These are phyloP conservation scores for Cytospora chrysosperma DNA, from an alignment of 2,329 filamentous ascomycete species.

Conservation along the genomic window DNA sequence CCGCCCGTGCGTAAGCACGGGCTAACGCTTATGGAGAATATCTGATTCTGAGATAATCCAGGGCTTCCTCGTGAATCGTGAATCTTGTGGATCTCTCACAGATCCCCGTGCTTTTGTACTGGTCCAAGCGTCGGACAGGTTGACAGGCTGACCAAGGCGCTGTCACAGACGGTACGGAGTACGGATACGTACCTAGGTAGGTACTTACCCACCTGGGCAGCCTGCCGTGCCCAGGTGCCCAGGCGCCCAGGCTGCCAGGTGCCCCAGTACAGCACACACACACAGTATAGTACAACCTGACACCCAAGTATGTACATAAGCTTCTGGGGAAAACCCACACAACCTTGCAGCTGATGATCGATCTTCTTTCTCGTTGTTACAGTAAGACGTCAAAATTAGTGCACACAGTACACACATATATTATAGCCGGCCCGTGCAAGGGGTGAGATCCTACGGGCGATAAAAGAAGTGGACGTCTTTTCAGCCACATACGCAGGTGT, in stretches of 20 bases:
- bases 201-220: too few species aligned
- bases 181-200: too few species aligned
- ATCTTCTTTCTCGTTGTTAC: background rate
- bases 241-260: too few species aligned
- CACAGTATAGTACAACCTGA: background rate
- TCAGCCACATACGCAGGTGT: background rate
- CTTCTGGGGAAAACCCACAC: background rate
- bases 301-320: too few species aligned
- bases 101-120: background rate
- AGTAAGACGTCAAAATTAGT: background rate
- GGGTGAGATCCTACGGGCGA: background rate
- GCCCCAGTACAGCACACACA: background rate
- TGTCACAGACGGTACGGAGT: too few species aligned
- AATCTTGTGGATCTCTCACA: background rate
- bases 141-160: too few species aligned
- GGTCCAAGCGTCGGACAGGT: background rate
- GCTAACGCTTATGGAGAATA: too few species aligned
- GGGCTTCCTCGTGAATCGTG: background rate
- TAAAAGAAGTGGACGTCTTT: background rate
- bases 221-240: too few species aligned
- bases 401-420: too few species aligned
- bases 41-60: too few species aligned
- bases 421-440: background rate
- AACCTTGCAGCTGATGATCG: background rate
- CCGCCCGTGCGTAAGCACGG: too few species aligned